phyloP scores from a whole-genome alignment of 164 flowering plant genomes.

The Vitis riparia region DNA sequence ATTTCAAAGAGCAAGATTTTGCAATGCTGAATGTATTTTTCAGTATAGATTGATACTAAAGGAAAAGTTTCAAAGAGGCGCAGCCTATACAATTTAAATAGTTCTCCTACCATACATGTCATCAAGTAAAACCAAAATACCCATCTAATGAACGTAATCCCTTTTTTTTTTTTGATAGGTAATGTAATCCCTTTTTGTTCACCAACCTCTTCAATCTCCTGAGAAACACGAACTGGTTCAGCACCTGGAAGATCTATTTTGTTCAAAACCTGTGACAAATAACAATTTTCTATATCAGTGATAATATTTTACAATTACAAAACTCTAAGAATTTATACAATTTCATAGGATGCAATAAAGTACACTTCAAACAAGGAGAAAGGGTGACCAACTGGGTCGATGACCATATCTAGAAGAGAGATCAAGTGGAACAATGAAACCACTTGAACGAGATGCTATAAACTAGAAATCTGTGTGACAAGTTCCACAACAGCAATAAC shows the following conservation, averaged over 20 bases:
- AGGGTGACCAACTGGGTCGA: too few species aligned
- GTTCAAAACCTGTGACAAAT: slow-evolving; percentile 73
- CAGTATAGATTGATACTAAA: not conserved
- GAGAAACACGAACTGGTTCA: slow-evolving; percentile 72
- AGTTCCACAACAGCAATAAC: too few species aligned
- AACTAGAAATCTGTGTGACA: too few species aligned
- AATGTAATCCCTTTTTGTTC: too few species aligned
- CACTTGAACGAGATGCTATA: too few species aligned
- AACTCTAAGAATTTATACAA: not conserved
- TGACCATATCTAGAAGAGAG: too few species aligned
- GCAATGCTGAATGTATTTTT: not conserved
- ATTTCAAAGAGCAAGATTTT: not conserved
- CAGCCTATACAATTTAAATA: not conserved
- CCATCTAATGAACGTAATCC: too few species aligned
- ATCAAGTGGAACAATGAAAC: too few species aligned
- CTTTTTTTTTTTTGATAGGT: too few species aligned
- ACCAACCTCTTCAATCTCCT: slow-evolving; percentile 93
- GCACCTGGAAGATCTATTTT: slow-evolving; percentile 99
- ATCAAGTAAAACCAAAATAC: not conserved
- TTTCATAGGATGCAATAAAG: too few species aligned
- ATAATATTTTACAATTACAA: not conserved
- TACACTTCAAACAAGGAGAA: too few species aligned
- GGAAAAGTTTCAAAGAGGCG: not conserved
- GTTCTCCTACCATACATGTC: not conserved
- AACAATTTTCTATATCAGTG: not conserved